phyloP scores from a whole-genome alignment of 108 stramenopile genomes.

The Hondaea fermentalgiana region DNA sequence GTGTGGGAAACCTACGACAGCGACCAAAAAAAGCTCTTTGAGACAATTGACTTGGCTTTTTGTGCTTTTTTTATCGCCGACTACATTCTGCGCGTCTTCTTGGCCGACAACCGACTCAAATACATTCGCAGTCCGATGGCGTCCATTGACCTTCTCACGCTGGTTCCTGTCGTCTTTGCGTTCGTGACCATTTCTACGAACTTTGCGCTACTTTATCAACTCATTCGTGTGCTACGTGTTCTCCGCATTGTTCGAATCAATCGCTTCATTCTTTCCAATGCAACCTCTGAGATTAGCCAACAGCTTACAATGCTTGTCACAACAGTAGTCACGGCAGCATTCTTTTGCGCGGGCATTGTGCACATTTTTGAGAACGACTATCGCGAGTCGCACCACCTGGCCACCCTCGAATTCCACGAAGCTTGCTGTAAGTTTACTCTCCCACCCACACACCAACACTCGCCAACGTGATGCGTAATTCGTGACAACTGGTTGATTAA shows the following conservation, averaged over 20 bases:
- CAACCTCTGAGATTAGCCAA: neutral
- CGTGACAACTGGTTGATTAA: too few relatives aligned
- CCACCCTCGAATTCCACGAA: neutral
- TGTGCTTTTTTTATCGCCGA: neutral
- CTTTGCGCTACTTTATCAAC: neutral
- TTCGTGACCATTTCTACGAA: neutral
- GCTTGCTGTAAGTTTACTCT: neutral
- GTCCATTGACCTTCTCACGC: neutral
- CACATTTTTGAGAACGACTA: neutral
- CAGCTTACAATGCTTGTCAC: neutral
- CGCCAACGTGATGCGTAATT: neutral
- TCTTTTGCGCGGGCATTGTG: constrained; percentile 9
- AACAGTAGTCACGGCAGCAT: neutral
- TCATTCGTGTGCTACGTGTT: neutral
- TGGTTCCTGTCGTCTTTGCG: neutral
- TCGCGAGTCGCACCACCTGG: neutral
- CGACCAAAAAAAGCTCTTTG: neutral
- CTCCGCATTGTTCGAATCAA: neutral
- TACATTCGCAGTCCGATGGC: neutral
- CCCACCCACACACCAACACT: neutral
- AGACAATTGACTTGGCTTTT: neutral
- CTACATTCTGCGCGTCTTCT: neutral
- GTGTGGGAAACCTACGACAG: constrained; percentile 13
- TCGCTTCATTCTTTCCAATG: neutral
- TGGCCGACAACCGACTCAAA: neutral